Evolutionary conservation across 495 filamentous ascomycete genomes (phyloP).

Genomic region (Penicillium salamii): DNA sequence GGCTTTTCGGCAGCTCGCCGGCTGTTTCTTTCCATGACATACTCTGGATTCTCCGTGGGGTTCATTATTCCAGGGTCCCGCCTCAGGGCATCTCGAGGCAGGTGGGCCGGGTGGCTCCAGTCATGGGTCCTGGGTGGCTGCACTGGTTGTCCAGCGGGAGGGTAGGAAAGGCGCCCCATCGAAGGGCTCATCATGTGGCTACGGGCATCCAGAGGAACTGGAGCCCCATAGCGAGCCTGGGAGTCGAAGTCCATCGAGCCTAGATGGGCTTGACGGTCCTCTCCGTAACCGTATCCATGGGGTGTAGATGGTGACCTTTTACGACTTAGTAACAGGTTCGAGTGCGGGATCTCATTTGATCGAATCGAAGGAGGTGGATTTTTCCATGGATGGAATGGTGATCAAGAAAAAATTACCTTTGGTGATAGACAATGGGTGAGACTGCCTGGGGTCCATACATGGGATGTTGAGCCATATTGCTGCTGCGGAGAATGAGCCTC

Average conservation of each 20-base stretch:
- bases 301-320: constrained; percentile 33
- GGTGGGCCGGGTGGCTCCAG: constrained; percentile 33
- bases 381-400: constrained; percentile 11
- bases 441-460: constrained; percentile 33
- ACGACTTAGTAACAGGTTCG: constrained; percentile 26
- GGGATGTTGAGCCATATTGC: constrained; percentile 33
- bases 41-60: constrained; percentile 37
- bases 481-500: constrained; percentile 33
- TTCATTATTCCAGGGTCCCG: constrained; percentile 32
- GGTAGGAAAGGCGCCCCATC: constrained; percentile 36
- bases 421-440: constrained; percentile 38
- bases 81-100: constrained; percentile 32
- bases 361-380: constrained; percentile 6
- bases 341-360: constrained; percentile 10
- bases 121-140: constrained; percentile 34
- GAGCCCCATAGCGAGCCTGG: constrained; percentile 28
- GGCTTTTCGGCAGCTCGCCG: constrained; percentile 40
- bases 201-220: constrained; percentile 24
- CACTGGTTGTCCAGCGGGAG: constrained; percentile 32
- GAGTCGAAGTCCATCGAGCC: constrained; percentile 33
- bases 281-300: constrained; percentile 29
- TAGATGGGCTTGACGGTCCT: constrained; percentile 22
- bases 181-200: constrained; percentile 23
- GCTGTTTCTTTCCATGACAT: constrained; percentile 40
- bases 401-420: constrained; percentile 41